A percentile compares a stretch with the other conserved stretches of the same genome.
Conservation (phyloP, 192 early-diverging fungal species). For the Cetraspora pellucida region DNA sequence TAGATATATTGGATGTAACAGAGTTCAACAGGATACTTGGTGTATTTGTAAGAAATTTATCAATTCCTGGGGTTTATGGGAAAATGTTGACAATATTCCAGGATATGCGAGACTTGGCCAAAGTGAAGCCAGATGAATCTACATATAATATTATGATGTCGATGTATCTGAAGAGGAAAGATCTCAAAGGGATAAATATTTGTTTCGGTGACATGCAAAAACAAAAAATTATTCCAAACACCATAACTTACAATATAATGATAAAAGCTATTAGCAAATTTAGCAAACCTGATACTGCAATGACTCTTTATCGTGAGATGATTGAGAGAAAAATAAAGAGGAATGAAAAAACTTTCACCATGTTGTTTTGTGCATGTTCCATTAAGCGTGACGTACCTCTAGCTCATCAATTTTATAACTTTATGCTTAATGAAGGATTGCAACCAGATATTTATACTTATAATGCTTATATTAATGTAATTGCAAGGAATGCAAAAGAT, state of each 20-base stretch:
- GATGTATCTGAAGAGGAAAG: background rate
- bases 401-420: background rate
- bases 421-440: slow-evolving; percentile 1
- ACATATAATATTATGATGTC: slow-evolving; percentile 26
- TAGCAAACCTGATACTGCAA: background rate
- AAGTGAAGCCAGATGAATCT: background rate
- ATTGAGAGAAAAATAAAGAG: background rate
- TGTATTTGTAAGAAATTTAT: background rate
- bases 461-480: slow-evolving; percentile 13
- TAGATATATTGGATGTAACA: background rate
- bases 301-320: slow-evolving; percentile 10
- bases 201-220: slow-evolving; percentile 34
- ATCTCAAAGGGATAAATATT: background rate
- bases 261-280: slow-evolving; percentile 18
- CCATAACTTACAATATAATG: slow-evolving; percentile 37
- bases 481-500: background rate
- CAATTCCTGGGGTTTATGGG: background rate
- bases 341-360: background rate
- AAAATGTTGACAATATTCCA: slow-evolving; percentile 6
- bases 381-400: background rate
- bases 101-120: background rate
- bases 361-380: slow-evolving; percentile 6
- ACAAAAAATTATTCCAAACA: background rate
- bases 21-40: background rate
- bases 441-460: background rate